A percentile compares a stretch with the other conserved stretches of the same genome.
Evolutionary conservation across 2,329 filamentous ascomycete genomes (phyloP).

Genomic region (Colletotrichum sidae): DNA sequence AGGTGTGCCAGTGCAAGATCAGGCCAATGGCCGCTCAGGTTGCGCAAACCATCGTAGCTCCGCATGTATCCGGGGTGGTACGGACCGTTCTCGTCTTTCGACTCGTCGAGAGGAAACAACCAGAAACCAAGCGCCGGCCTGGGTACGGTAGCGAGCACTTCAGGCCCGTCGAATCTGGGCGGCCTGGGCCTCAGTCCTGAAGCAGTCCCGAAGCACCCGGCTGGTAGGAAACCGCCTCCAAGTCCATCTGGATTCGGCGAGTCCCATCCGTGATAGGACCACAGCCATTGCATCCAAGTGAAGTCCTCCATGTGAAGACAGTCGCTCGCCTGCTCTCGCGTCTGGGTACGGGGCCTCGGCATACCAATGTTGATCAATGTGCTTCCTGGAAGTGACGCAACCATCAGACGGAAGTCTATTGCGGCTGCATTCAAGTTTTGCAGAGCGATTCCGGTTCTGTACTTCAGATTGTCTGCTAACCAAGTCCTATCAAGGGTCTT

Average conservation of each 20-base stretch:
- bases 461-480: background rate
- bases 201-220: slow-evolving; percentile 20
- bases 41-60: background rate
- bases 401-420: slow-evolving; percentile 25
- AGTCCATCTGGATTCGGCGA: background rate
- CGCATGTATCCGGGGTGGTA: background rate
- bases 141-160: slow-evolving; percentile 22
- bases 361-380: background rate
- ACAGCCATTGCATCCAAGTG: slow-evolving; percentile 24
- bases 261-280: slow-evolving; percentile 32
- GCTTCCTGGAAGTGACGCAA: background rate
- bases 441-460: background rate
- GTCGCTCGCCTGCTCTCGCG: slow-evolving; percentile 10
- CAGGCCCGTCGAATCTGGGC: slow-evolving; percentile 15
- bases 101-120: slow-evolving; percentile 20
- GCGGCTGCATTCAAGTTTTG: background rate
- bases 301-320: slow-evolving; percentile 30
- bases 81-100: slow-evolving; percentile 4
- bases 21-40: slow-evolving; percentile 16
- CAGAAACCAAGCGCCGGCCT: slow-evolving; percentile 31
- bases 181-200: slow-evolving; percentile 1
- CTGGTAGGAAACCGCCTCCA: slow-evolving; percentile 5
- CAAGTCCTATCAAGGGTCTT: slow-evolving; percentile 4
- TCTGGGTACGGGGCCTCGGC: background rate
- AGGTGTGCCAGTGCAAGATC: slow-evolving; percentile 23